A percentile compares a stretch with the other conserved stretches of the same genome.
phyloP scores from a whole-genome alignment of 164 flowering plant species.

The Berberis vulgaris region DNA sequence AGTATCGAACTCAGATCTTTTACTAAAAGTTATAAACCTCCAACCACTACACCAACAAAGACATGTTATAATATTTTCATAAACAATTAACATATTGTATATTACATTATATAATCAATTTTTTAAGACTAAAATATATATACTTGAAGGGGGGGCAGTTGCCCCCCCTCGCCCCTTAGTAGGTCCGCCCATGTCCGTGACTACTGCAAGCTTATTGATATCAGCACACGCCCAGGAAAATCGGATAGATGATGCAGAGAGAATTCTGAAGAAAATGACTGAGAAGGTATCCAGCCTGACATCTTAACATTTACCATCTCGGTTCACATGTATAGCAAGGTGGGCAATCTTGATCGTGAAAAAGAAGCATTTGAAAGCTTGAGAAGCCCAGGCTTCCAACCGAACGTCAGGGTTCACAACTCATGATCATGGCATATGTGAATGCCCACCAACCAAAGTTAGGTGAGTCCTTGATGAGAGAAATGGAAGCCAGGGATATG shows the following conservation, averaged over 20 bases:
- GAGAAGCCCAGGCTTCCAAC: conserved; percentile 53
- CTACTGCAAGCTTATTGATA: conserved; percentile 70
- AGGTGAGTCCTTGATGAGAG: conserved; percentile 56
- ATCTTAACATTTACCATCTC: conserved; percentile 32
- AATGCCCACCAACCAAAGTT: conserved; percentile 49
- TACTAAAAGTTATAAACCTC: too few relatives aligned
- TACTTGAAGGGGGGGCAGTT: too few relatives aligned
- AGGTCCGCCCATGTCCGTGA: conserved; percentile 59
- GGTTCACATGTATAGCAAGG: conserved; percentile 72
- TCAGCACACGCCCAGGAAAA: conserved; percentile 54
- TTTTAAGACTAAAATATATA: too few relatives aligned
- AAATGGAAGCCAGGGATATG: conserved; percentile 61
- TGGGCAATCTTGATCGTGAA: conserved; percentile 57
- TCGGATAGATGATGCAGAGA: conserved; percentile 66
- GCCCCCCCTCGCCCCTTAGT: too few relatives aligned
- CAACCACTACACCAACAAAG: too few relatives aligned
- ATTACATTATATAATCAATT: too few relatives aligned
- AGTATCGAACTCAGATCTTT: too few relatives aligned
- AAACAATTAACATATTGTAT: too few relatives aligned
- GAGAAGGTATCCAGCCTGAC: conserved; percentile 61
- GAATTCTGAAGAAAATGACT: conserved; percentile 69
- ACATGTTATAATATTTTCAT: too few relatives aligned
- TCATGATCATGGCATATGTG: conserved; percentile 79
- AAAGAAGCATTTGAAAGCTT: conserved; percentile 59
- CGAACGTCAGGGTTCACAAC: conserved; percentile 47